These are phyloP conservation scores for Trebouxia sp. DNA, from an alignment of 139 green algal genomes.

Conservation along the genomic window DNA sequence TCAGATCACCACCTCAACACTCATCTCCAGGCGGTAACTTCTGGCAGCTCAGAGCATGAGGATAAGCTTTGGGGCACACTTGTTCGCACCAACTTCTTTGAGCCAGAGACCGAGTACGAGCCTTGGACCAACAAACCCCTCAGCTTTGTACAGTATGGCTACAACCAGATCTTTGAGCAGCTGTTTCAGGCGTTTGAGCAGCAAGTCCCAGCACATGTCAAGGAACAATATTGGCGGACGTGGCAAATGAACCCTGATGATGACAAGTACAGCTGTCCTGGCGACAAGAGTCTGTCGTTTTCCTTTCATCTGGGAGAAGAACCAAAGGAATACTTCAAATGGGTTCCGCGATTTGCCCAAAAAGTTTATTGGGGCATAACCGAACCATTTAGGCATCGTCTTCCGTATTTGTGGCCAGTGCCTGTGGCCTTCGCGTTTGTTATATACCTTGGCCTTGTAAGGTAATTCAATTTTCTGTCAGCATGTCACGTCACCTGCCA, in stretches of 20 bases:
- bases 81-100: too few relatives aligned
- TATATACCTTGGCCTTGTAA: too few relatives aligned
- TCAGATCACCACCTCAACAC: constrained; percentile 36
- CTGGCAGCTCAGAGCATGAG: not conserved
- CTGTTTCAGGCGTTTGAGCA: constrained; percentile 81
- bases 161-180: constrained; percentile 73
- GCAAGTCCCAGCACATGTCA: constrained; percentile 38
- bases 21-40: not conserved
- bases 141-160: constrained; percentile 45
- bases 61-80: too few relatives aligned
- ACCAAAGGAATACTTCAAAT: too few relatives aligned
- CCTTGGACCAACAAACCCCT: constrained; percentile 2
- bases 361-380: too few relatives aligned
- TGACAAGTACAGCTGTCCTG: constrained; percentile 64
- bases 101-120: too few relatives aligned
- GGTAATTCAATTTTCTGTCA: too few relatives aligned
- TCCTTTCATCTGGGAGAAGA: constrained; percentile 57
- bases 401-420: too few relatives aligned
- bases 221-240: constrained; percentile 32
- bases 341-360: too few relatives aligned
- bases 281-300: constrained; percentile 62
- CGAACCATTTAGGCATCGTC: too few relatives aligned
- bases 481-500: too few relatives aligned
- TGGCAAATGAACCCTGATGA: constrained; percentile 4
- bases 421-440: too few relatives aligned